Evolutionary conservation across 495 filamentous ascomycete species (phyloP).

Genomic region (Platismatia glauca): DNA sequence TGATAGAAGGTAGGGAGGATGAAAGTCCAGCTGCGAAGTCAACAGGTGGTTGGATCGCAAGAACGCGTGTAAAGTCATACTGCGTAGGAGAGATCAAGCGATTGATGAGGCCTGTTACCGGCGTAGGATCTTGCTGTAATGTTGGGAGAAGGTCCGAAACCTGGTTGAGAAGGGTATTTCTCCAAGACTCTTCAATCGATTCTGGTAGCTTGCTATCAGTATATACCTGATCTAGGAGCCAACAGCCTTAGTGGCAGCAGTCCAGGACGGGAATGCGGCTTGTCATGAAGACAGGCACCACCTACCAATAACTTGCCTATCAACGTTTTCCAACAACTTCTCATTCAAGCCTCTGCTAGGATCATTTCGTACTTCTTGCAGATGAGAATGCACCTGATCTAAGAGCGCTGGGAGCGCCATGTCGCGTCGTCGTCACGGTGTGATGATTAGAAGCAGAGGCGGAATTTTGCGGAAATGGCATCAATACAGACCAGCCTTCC

Average conservation of each 20-base stretch:
- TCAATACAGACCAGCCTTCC: background rate
- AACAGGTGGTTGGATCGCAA: constrained; percentile 38
- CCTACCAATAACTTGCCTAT: constrained; percentile 17
- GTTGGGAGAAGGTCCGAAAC: constrained; percentile 40
- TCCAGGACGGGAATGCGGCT: background rate
- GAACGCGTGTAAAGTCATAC: constrained; percentile 39
- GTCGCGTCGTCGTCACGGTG: background rate
- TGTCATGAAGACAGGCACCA: background rate
- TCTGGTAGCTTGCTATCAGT: constrained; percentile 9
- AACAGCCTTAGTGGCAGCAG: background rate
- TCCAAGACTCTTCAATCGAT: constrained; percentile 8
- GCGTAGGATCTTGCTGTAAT: constrained; percentile 44
- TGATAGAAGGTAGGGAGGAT: constrained; percentile 55
- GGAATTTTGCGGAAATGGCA: background rate
- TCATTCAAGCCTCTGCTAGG: constrained; percentile 14
- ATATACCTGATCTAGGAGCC: background rate
- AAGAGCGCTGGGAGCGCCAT: constrained; percentile 11
- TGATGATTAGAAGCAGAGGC: background rate
- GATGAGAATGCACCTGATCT: constrained; percentile 8
- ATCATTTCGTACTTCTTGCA: constrained; percentile 12
- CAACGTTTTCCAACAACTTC: constrained; percentile 17
- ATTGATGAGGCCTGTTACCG: constrained; percentile 34
- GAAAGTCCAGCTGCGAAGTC: constrained; percentile 45
- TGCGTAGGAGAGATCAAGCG: constrained; percentile 31
- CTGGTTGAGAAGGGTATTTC: constrained; percentile 33